These are phyloP conservation scores for Cystobasidium sp. DNA, from an alignment of 1,284 basidiomycete genomes.

Conservation along the genomic window DNA sequence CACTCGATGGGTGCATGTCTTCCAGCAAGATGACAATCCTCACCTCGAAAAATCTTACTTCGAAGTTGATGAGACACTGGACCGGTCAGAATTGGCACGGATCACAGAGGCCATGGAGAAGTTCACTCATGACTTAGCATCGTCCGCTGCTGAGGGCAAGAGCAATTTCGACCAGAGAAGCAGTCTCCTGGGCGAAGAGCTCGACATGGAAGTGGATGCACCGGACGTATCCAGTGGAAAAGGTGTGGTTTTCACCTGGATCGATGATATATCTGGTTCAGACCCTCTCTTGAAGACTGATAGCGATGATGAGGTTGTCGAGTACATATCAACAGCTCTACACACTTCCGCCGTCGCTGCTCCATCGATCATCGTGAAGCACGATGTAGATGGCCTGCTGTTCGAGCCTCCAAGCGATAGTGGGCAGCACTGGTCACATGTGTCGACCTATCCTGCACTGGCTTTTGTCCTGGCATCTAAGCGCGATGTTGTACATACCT, in stretches of 20 bases:
- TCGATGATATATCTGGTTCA: constrained; percentile 56
- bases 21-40: constrained; percentile 59
- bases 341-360: not conserved
- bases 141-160: constrained; percentile 65
- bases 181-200: constrained; percentile 76
- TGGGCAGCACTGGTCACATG: constrained; percentile 69
- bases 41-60: constrained; percentile 57
- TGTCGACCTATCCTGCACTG: constrained; percentile 80
- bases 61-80: constrained; percentile 86
- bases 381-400: constrained; percentile 78
- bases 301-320: constrained; percentile 33
- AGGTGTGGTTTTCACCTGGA: constrained; percentile 67
- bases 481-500: constrained; percentile 79
- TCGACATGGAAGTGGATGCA: constrained; percentile 80
- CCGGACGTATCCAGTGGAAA: constrained; percentile 64
- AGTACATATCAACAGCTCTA: constrained; percentile 34
- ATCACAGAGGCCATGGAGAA: constrained; percentile 83
- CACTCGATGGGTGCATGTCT: constrained; percentile 83
- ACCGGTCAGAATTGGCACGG: constrained; percentile 75
- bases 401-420: constrained; percentile 60
- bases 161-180: constrained; percentile 66
- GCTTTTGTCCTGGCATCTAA: constrained; percentile 94
- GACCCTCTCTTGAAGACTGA: constrained; percentile 43
- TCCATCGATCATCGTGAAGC: constrained; percentile 67
- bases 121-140: constrained; percentile 66